A percentile compares a stretch with the other conserved stretches of the same genome.
These are phyloP conservation scores for Casuarina glauca DNA, from an alignment of 306 rosid genomes.

Conservation along the genomic window DNA sequence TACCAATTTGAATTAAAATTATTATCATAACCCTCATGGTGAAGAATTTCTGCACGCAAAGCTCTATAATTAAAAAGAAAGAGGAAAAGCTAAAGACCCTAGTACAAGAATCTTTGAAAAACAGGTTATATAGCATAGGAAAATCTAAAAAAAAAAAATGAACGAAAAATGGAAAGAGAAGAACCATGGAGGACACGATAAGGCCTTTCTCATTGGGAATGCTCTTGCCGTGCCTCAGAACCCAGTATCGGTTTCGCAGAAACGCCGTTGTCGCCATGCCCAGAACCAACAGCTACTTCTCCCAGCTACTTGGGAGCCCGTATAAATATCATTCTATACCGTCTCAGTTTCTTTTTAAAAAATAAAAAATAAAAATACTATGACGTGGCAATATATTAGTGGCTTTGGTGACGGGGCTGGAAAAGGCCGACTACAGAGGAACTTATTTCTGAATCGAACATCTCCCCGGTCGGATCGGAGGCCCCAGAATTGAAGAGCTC, in stretches of 20 bases:
- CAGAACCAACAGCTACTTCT: not conserved
- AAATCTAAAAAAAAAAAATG: not conserved
- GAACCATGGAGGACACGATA: conserved; percentile 75
- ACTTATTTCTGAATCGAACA: too few relatives aligned
- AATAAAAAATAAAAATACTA: too few relatives aligned
- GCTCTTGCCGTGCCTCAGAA: conserved; percentile 90
- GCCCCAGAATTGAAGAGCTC: conserved; percentile 19
- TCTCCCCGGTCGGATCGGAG: not conserved
- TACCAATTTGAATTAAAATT: not conserved
- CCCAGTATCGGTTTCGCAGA: conserved; percentile 62
- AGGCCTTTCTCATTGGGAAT: conserved; percentile 83
- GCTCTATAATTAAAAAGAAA: not conserved
- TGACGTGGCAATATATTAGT: not conserved
- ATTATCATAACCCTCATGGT: too few relatives aligned
- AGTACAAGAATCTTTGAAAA: not conserved
- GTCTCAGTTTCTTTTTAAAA: not conserved
- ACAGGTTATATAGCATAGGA: not conserved
- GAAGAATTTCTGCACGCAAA: not conserved
- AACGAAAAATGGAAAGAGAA: not conserved
- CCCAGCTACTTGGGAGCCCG: not conserved
- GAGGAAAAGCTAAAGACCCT: not conserved
- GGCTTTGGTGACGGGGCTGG: not conserved
- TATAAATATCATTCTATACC: too few relatives aligned
- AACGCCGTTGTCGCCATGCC: conserved; percentile 44
- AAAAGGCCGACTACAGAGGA: conserved; percentile 2